Evolutionary conservation across 1,284 basidiomycete genomes (phyloP).

Genomic region (Porphyrellus sp.): DNA sequence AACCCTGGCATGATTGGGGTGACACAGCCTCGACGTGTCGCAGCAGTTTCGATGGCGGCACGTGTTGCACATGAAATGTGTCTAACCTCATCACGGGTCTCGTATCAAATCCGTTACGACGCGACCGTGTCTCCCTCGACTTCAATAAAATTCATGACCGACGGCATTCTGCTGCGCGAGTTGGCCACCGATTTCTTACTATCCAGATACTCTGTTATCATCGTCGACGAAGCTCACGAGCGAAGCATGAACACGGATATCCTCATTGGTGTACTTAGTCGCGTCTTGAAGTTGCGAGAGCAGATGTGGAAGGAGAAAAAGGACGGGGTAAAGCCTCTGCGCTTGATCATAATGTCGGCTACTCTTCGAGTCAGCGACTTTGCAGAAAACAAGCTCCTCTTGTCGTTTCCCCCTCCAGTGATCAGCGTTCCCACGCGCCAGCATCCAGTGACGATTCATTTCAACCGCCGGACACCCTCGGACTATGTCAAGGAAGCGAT

Average conservation of each 20-base stretch:
- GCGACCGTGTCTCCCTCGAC: constrained; percentile 88
- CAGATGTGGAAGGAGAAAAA: constrained; percentile 81
- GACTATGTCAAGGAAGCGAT: constrained; percentile 92
- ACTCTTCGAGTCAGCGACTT: constrained; percentile 95
- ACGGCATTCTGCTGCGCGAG: constrained; percentile 94
- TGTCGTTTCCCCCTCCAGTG: constrained; percentile 82
- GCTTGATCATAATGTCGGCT: constrained; percentile 98
- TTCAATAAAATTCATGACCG: constrained; percentile 99
- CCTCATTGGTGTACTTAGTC: constrained; percentile 91
- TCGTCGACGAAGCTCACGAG: constrained; percentile 98
- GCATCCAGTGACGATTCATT: constrained; percentile 94
- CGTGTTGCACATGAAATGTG: constrained; percentile 90
- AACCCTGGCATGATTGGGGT: constrained; percentile 98
- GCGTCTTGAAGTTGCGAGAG: constrained; percentile 87
- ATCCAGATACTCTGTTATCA: constrained; percentile 88
- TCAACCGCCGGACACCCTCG: constrained; percentile 79
- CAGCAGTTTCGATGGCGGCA: constrained; percentile 92
- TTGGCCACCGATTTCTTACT: constrained; percentile 89
- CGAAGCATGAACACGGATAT: constrained; percentile 98
- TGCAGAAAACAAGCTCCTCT: constrained; percentile 81
- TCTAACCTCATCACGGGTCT: constrained; percentile 76
- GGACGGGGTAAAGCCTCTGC: constrained; percentile 61
- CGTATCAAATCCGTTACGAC: constrained; percentile 97
- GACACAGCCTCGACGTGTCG: constrained; percentile 96
- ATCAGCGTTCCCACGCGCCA: constrained; percentile 90